Base-by-base conservation (phyloP, 345 rosid species). In the Rhodamnia argentea region DNA sequence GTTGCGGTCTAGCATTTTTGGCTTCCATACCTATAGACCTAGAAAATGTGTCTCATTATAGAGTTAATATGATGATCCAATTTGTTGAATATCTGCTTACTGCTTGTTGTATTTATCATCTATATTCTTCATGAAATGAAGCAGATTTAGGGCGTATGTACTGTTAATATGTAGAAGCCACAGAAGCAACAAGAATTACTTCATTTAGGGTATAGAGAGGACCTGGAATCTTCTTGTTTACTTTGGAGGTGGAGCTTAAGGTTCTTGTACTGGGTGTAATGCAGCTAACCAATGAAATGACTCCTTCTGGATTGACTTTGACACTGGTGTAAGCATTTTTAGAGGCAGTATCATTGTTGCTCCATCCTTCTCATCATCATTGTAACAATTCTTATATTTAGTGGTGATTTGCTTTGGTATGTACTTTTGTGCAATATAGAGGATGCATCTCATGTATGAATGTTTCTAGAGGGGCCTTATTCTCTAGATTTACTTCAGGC, bases 401-500 rank as follows among this genome's bases (percentile, higher is more conserved):
- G 42, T 64, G 29, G 75, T 14, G 42, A 64, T 44, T 70, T 37
- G 26, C 81, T 32, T 10, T 10, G 47, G 47, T 37, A 37, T 32
- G 47, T 70, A 37, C 47, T 70, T 52, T 82, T 24, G 76, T 74
- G 83, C 84, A 52, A 70, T n/a, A 58, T 54, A 18, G 13, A 78
- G 78, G 78, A 83, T 82, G 14, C 14, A 47, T 85, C 82, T 44
- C 29, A 40, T 58, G 76, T 76, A 20, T 37, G 64, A 82, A 60
- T 83, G 82, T 78, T 40, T 18, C 83, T 54, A 3, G 83, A 81
- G 82, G 40, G 58, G 62, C 88, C 85, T 83, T 60, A 52, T 91
- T 55, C 83, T 87, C 23, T 74, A 85, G 60, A 84, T 85, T 59
- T 86, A 86, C 76, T 70, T 70, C 93, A 96, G 99, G 99, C 98